These are phyloP conservation scores for Effrenium voratum DNA, from an alignment of 73 alveolate species.

Conservation along the genomic window DNA sequence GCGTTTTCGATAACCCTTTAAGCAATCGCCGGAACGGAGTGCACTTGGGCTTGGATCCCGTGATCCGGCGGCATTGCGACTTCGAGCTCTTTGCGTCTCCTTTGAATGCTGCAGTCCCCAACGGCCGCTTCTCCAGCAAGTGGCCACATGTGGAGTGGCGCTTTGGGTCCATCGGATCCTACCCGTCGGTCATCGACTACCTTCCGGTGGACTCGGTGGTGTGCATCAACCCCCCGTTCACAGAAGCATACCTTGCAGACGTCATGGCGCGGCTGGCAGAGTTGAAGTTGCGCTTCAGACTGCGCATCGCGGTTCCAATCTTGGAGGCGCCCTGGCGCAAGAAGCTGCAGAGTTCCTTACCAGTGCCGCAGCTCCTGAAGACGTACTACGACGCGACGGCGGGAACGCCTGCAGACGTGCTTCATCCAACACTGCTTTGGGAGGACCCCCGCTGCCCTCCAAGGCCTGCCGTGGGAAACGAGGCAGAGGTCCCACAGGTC, in stretches of 20 bases:
- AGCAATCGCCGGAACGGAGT: conserved; percentile 90
- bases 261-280: conserved; percentile 94
- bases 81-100: conserved; percentile 92
- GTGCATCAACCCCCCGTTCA: conserved; percentile 90
- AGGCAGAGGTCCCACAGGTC: too few species aligned
- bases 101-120: conserved; percentile 88
- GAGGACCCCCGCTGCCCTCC: conserved; percentile 66
- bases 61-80: conserved; percentile 87
- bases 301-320: conserved; percentile 85
- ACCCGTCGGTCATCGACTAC: conserved; percentile 48
- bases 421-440: conserved; percentile 53
- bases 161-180: conserved; percentile 70
- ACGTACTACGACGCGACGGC: conserved; percentile 56
- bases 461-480: too few species aligned
- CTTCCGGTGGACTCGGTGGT: conserved; percentile 76
- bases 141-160: conserved; percentile 93
- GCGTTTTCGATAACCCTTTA: conserved; percentile 78
- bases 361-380: conserved; percentile 77
- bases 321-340: conserved; percentile 86
- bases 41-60: conserved; percentile 91
- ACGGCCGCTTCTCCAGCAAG: conserved; percentile 83
- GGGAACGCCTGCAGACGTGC: conserved; percentile 33
- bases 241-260: conserved; percentile 92
- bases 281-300: conserved; percentile 87
- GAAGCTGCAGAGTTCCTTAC: conserved; percentile 74